These are phyloP conservation scores for Entamoeba histolytica DNA, from an alignment of 208 protist genomes.

Conservation along the genomic window DNA sequence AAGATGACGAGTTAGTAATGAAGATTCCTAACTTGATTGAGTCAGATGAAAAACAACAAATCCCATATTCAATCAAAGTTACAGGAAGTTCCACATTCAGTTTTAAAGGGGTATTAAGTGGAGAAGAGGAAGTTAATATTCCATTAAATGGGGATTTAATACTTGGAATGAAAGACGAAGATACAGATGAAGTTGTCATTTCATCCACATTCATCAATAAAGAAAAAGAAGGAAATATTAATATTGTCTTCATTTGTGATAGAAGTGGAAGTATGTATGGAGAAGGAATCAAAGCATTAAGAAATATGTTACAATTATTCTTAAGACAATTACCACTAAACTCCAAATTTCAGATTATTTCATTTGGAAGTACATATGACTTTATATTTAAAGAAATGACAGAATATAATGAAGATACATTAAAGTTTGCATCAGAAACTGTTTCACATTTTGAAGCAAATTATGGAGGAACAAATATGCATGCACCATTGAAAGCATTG, in stretches of 20 bases:
- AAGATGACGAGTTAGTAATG: too few species aligned
- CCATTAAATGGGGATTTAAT: not conserved
- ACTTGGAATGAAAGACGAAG: not conserved
- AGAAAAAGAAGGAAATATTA: not conserved
- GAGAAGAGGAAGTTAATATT: not conserved
- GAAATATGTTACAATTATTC: too few species aligned
- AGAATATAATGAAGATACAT: not conserved
- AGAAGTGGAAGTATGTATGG: not conserved
- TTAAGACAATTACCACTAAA: too few species aligned
- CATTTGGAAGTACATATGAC: too few species aligned
- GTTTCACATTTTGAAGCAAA: not conserved
- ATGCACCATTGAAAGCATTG: too few species aligned
- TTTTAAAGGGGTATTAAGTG: not conserved
- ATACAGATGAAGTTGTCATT: too few species aligned
- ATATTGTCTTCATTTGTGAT: not conserved
- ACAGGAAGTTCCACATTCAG: not conserved
- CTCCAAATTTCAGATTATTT: too few species aligned
- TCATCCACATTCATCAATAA: not conserved
- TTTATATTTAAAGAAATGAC: too few species aligned
- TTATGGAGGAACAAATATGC: too few species aligned
- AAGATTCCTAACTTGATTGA: too few species aligned
- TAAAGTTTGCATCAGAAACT: not conserved
- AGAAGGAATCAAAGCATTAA: not conserved
- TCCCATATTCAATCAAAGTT: too few species aligned
- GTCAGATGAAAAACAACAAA: too few species aligned